A percentile compares a stretch with the other conserved stretches of the same genome.
phyloP scores from a whole-genome alignment of 2,329 filamentous ascomycete genomes.

The Plenodomus lindquistii region DNA sequence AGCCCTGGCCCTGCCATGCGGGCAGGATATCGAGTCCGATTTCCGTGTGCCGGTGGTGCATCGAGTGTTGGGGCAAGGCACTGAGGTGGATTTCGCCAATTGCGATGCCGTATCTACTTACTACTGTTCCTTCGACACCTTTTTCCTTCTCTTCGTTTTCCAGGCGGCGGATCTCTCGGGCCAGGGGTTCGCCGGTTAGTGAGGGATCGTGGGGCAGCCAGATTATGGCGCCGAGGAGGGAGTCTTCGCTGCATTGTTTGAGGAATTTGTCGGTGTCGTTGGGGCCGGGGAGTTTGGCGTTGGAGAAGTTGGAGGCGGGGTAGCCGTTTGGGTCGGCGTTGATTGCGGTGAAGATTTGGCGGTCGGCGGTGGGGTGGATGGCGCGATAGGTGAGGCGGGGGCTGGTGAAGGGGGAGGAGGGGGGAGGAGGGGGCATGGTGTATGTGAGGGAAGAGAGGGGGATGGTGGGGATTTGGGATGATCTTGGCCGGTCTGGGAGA shows the following conservation, averaged over 20 bases:
- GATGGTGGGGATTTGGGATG: background rate
- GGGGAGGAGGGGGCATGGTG: too few relatives aligned
- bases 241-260: conserved; percentile 19
- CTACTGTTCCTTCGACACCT: background rate
- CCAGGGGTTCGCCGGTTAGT: background rate
- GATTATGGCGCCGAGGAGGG: conserved; percentile 28
- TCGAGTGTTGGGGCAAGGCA: background rate
- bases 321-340: conserved; percentile 28
- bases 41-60: conserved; percentile 50
- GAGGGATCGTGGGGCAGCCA: conserved; percentile 13
- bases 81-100: conserved; percentile 21
- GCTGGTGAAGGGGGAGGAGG: conserved; percentile 23
- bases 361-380: conserved; percentile 22
- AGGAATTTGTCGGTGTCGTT: conserved; percentile 19
- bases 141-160: background rate
- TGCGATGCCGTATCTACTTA: background rate
- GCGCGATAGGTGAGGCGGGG: conserved; percentile 30
- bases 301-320: conserved; percentile 29
- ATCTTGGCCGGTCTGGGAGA: background rate
- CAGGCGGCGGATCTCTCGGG: background rate
- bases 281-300: conserved; percentile 20
- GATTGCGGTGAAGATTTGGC: conserved; percentile 28
- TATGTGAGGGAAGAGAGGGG: too few relatives aligned
- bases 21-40: conserved; percentile 45
- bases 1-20: conserved; percentile 46